Base-by-base conservation (phyloP, 2,329 filamentous ascomycete genomes). In the Sporothrix luriei region DNA sequence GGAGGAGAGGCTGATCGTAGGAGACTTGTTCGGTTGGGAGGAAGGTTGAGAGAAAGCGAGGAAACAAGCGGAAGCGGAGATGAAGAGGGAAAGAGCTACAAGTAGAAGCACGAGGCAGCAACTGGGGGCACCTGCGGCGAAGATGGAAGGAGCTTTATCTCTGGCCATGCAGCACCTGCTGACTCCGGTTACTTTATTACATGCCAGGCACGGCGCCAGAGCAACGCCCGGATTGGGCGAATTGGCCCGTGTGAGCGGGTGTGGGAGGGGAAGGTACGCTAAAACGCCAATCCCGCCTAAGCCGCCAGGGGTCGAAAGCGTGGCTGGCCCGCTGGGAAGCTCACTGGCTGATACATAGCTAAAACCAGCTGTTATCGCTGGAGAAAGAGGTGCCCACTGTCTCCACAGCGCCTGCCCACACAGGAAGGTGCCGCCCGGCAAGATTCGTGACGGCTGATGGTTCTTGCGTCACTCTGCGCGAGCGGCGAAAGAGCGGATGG, bases 61-160 rank as follows among this genome's bases (percentile, higher is more conserved):
- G 26, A 33, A 24, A 49, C n/a, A 48, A 33, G 55, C 26, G 29
- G 51, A 48, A 29, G 43, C 43, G 26, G 43, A 29, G 40, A n/a
- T 26, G 51, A 52, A 61, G 55, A 40, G 43, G 67, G 67, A 29
- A 59, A 66, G 62, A 66, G 46, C 6, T 46, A 66, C 26, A 51
- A 38, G 33, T 46, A 66, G 46, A 51, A 38, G 33, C 21, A 62
- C 21, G 19, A 26, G 4, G 62, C 46, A 48, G 48, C 21, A 26
- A 24, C 16, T 14, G 43, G 24, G 59, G 24, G 59, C 55, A 49
- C 43, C 19, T 21, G 38, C 6, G 40, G 33, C 59, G 14, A 49
- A 49, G 59, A 64, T 6, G 59, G 59, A 64, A 64, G 43, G 62
- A 52, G 48, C 46, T 52, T 66, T 66, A 66, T 66, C 62, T 49